Base-by-base conservation (phyloP, 352 stramenopile genomes). In the Phytophthora hybrid region DNA sequence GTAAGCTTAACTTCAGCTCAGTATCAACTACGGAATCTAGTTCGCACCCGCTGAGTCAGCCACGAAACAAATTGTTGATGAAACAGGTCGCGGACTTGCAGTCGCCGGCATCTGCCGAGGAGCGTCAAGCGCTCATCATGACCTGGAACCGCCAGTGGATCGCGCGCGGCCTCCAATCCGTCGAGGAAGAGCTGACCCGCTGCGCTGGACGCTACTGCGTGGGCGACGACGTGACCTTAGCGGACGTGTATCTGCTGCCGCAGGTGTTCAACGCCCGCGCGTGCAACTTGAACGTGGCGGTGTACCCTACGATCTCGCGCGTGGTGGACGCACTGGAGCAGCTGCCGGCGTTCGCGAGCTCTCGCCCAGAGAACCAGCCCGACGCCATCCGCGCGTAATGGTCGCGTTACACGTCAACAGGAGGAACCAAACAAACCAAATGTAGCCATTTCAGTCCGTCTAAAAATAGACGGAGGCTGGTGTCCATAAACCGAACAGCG, bases 191-290 rank as follows among this genome's bases (percentile, higher is more conserved):
- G 66, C 74, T 93, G 26, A 29, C 67, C 3, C 70, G 66, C 62
- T 87, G 74, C 7, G 80, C 80, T 7, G 82, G 83, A 56, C 74
- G 61, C 74, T 93, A 89, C 84, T 84, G 87, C 73, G 54, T 97
- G 73, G 86, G 88, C 69, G 73, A 97, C 84, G 61, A 47, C 23
- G 77, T 96, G 56, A 98, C 93, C 47, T 73, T 99, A 61, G 96
- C 88, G 0, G 94, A 99, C 75, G 69, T 93, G 29, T 97, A 86
- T 72, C 74, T 99, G 32, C 81, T 97, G 59, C 93, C 96, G 7
- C 93, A 98, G 65, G 78, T 98, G 41, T 93, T 90, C 84, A 98
- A 98, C 77, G 94, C 90, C 44, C 79, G 85, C 59, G 61, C 80
- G 31, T 97, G 95, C 70, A 83, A 82, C 46, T 84, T 98, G 44